Base-by-base conservation (phyloP, 441 rosid genomes). In the Kokia cookei region DNA sequence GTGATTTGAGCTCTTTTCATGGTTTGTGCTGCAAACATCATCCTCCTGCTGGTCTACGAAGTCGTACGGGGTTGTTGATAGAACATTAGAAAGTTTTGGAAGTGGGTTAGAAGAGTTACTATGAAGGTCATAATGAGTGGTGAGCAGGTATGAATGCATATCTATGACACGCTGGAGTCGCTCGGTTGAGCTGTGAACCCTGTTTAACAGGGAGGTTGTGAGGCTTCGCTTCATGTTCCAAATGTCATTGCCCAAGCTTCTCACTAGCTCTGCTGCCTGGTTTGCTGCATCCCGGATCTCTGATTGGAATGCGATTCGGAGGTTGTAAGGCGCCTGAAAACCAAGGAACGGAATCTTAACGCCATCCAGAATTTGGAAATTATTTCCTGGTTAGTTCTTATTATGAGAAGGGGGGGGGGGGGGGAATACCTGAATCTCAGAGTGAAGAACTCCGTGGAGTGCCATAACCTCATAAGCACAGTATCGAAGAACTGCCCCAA, bases 381-480 rank as follows among this genome's bases (percentile, higher is more conserved):
- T 61, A 24, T 61, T 37, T 32, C 9, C 45, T 7, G 9, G 24
- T 35, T 35, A 3, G 45, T 35, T 15, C 45, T 35, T 62, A 61
- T 13, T 13, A 45, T 35, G 35, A 48, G 35, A 32, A 32, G 35
- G 1, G 35, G 35, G 35, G 35, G 1, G 35, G 35, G 35, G 35
- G 35, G 35, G 35, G 4, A 51, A 51, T 53, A 89, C 89, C 89
- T 83, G 91, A 84, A 87, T 90, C 82, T 90, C 89, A 24, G 92
- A 90, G 74, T 86, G 94, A 32, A 88, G 81, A 60, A 90, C 90
- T 72, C 94, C 91, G 69, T 87, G 94, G 62, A 88, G 89, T 27
- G 94, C 90, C 94, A 88, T 85, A 76, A 90, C 89, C 65, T 90
- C 91, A 66, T 88, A 86, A 55, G 92, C 88, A 77, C 92, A 90